These are phyloP conservation scores for Lactarius pseudohatsudake DNA, from an alignment of 768 basidiomycete species.

Conservation along the genomic window DNA sequence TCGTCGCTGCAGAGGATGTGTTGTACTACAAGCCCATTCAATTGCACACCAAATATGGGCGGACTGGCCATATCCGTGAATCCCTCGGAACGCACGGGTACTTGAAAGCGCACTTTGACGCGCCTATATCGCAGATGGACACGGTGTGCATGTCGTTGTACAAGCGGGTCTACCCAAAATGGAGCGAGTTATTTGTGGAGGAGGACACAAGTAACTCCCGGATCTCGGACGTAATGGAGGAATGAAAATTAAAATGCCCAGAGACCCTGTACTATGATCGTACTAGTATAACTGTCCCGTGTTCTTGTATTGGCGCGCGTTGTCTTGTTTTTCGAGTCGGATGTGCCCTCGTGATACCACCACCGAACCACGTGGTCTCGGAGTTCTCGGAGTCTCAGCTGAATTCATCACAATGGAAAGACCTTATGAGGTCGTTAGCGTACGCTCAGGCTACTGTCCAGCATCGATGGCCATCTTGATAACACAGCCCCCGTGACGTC, in stretches of 20 bases:
- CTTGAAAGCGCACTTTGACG: slow-evolving; percentile 95
- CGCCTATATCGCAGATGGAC: slow-evolving; percentile 93
- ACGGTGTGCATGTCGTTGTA: slow-evolving; percentile 94
- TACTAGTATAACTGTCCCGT: neutral
- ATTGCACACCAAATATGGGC: slow-evolving; percentile 87
- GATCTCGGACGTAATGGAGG: slow-evolving; percentile 32
- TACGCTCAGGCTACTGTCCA: neutral
- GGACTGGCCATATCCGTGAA: slow-evolving; percentile 85
- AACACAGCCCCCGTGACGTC: neutral
- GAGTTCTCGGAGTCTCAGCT: neutral
- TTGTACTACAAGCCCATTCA: slow-evolving; percentile 93
- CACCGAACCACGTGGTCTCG: neutral
- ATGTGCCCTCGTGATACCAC: neutral
- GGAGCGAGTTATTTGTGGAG: slow-evolving; percentile 57
- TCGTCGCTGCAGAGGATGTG: slow-evolving; percentile 62
- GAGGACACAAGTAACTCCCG: neutral
- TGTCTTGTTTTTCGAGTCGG: neutral
- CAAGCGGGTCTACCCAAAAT: slow-evolving; percentile 92
- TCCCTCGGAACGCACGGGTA: slow-evolving; percentile 95
- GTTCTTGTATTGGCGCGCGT: neutral
- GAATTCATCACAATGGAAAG: slow-evolving; percentile 1
- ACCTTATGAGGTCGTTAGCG: neutral
- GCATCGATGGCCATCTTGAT: neutral
- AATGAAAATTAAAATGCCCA: slow-evolving; percentile 14
- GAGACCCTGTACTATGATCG: neutral